These are phyloP conservation scores for Fusarium proliferatum DNA, from an alignment of 2,329 filamentous ascomycete genomes.

Conservation along the genomic window DNA sequence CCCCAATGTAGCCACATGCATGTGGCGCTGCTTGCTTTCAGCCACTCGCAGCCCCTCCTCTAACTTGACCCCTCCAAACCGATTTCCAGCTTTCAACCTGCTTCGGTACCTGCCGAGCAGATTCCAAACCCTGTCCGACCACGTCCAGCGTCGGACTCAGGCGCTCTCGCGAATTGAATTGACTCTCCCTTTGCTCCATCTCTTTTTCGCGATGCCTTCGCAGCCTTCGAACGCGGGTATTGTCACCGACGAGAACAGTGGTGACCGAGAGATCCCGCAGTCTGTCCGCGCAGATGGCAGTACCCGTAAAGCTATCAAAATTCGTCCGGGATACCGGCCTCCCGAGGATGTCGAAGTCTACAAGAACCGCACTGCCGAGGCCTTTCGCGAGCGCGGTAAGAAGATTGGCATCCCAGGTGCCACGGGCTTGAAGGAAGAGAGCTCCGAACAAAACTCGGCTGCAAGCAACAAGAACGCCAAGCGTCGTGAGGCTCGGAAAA, in stretches of 20 bases:
- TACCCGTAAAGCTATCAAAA: constrained; percentile 92
- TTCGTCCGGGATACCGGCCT: constrained; percentile 91
- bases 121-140: constrained; percentile 16
- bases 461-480: constrained; percentile 89
- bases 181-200: not conserved
- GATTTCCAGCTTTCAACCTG: constrained; percentile 13
- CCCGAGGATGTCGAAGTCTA: constrained; percentile 97
- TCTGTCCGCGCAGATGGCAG: constrained; percentile 89
- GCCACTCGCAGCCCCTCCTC: constrained; percentile 26
- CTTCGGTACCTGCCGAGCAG: constrained; percentile 34
- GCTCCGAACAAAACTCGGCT: constrained; percentile 58
- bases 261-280: constrained; percentile 88
- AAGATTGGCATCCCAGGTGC: constrained; percentile 78
- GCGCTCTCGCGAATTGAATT: not conserved
- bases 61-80: constrained; percentile 25
- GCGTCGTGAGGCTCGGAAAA: constrained; percentile 66
- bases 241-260: constrained; percentile 78
- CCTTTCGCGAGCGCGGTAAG: constrained; percentile 79
- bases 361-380: constrained; percentile 89
- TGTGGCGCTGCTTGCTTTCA: constrained; percentile 12
- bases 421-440: constrained; percentile 64
- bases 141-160: constrained; percentile 1
- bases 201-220: constrained; percentile 55
- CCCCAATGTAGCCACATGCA: constrained; percentile 11
- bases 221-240: constrained; percentile 75